Conservation (phyloP, 164 flowering plant genomes). For the Chloranthus sessilifolius region DNA sequence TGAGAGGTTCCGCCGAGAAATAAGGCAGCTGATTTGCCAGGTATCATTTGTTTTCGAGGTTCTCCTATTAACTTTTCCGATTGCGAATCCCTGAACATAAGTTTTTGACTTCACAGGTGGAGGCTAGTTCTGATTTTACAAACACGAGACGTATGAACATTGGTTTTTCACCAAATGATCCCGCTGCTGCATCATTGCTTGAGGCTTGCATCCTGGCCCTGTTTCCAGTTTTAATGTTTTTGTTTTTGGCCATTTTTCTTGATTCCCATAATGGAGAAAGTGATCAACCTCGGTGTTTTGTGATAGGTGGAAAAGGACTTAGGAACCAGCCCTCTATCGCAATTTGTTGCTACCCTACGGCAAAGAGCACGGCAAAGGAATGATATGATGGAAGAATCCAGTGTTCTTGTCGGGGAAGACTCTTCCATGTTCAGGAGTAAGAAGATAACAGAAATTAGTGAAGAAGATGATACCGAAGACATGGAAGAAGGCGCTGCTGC, state of each 20-base stretch:
- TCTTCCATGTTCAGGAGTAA: conserved; percentile 49
- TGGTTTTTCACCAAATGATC: conserved; percentile 73
- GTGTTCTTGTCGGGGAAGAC: conserved; percentile 70
- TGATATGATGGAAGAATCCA: conserved; percentile 63
- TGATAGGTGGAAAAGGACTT: conserved; percentile 59
- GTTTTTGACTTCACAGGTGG: conserved; percentile 43
- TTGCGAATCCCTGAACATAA: not conserved
- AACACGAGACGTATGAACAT: conserved; percentile 55
- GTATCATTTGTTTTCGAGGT: conserved; percentile 24
- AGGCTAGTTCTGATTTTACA: conserved; percentile 56
- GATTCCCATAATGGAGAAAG: not conserved
- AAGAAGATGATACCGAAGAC: conserved; percentile 33
- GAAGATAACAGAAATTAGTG: conserved; percentile 25
- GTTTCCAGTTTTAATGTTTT: not conserved
- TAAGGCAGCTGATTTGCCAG: conserved; percentile 70
- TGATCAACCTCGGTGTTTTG: not conserved
- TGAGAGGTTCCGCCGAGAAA: conserved; percentile 78
- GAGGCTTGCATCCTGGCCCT: conserved; percentile 47
- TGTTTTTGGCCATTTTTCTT: not conserved
- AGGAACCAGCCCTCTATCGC: conserved; percentile 67
- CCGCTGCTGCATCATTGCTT: conserved; percentile 57
- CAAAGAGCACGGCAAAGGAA: conserved; percentile 60
- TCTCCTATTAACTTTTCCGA: not conserved
- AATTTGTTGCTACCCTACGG: conserved; percentile 45
- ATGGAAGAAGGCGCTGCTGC: conserved; percentile 36